phyloP scores from a whole-genome alignment of 1,284 basidiomycete species.

The Golubevia pallescens region DNA sequence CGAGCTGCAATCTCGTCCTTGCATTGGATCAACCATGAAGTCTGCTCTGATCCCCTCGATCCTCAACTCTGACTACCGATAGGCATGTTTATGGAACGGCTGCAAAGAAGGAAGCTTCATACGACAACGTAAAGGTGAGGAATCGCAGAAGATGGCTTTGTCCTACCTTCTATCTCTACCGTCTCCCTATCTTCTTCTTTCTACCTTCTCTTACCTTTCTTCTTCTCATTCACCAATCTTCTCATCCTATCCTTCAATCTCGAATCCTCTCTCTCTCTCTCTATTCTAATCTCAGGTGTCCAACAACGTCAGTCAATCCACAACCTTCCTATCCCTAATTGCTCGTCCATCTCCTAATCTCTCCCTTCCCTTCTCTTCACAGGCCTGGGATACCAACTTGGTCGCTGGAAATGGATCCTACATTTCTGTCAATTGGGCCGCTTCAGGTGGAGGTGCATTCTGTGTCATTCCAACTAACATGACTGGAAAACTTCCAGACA shows the following conservation, averaged over 20 bases:
- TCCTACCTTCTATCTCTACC: not conserved
- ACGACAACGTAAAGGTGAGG: constrained; percentile 83
- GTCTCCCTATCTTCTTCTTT: not conserved
- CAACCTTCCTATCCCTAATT: too few species aligned
- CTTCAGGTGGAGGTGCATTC: constrained; percentile 91
- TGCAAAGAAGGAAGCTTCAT: constrained; percentile 65
- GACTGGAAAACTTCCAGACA: constrained; percentile 78
- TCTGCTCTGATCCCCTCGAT: too few species aligned
- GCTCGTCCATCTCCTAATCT: constrained; percentile 69
- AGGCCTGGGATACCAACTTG: constrained; percentile 94
- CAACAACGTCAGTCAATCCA: constrained; percentile 37
- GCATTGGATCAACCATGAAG: too few species aligned
- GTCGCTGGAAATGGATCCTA: constrained; percentile 76
- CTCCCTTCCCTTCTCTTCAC: constrained; percentile 63
- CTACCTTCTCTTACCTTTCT: not conserved
- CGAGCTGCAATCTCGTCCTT: too few species aligned
- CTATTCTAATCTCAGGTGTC: constrained; percentile 22
- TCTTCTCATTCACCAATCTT: not conserved
- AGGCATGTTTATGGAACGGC: too few species aligned
- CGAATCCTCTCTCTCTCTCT: too few species aligned
- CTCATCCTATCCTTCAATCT: too few species aligned
- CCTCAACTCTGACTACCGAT: too few species aligned
- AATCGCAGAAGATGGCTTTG: not conserved
- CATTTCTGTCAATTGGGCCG: constrained; percentile 91
- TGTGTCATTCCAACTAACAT: constrained; percentile 78